phyloP scores from a whole-genome alignment of 2,329 filamentous ascomycete genomes.

The Cladobotryum mycophilum region DNA sequence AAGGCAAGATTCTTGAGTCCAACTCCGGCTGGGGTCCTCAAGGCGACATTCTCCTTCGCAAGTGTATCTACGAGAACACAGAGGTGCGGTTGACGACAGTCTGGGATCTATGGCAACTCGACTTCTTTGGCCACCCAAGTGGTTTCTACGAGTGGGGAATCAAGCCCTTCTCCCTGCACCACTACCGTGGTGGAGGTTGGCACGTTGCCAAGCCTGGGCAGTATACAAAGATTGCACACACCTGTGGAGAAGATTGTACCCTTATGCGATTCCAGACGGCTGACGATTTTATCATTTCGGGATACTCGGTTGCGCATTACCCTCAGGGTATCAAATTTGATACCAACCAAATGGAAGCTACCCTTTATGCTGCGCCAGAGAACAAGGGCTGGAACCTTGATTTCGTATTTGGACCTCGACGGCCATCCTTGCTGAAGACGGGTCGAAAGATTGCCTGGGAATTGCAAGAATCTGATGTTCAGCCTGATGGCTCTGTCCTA shows the following conservation, averaged over 20 bases:
- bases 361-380: constrained; percentile 43
- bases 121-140: constrained; percentile 53
- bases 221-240: constrained; percentile 50
- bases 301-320: constrained; percentile 55
- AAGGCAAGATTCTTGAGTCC: constrained; percentile 47
- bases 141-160: constrained; percentile 60
- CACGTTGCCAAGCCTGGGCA: constrained; percentile 48
- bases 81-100: constrained; percentile 51
- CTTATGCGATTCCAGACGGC: constrained; percentile 51
- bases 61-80: constrained; percentile 59
- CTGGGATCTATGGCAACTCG: constrained; percentile 54
- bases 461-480: constrained; percentile 42
- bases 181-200: constrained; percentile 57
- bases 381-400: constrained; percentile 46
- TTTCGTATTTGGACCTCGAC: constrained; percentile 45
- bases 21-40: constrained; percentile 54
- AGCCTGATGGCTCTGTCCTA: constrained; percentile 43
- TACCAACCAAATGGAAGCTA: constrained; percentile 45
- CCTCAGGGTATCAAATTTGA: constrained; percentile 45
- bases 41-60: constrained; percentile 55
- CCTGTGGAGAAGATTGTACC: constrained; percentile 56
- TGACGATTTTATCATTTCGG: constrained; percentile 50
- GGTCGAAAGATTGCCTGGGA: constrained; percentile 50
- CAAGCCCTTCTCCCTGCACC: constrained; percentile 55
- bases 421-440: constrained; percentile 40